Evolutionary conservation across 176 grass and related monocot species (phyloP).

Genomic region (Hordeum vulgare): MorexV3_pseudomolecules_assembly NC_058523.1:274676659-274677158

Average conservation of each 20-base stretch:
- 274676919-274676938: not conserved
- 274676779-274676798: not conserved
- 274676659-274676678: conserved; percentile 39
- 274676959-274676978: not conserved
- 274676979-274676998: not conserved
- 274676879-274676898: not conserved
- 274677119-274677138: conserved; percentile 23
- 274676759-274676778: not conserved
- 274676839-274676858: not conserved
- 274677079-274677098: conserved; percentile 20
- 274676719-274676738: too few species aligned
- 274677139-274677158: conserved; percentile 21
- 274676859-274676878: not conserved
- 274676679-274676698: conserved; percentile 12
- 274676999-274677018: conserved; percentile 25
- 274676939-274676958: not conserved
- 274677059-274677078: conserved; percentile 16
- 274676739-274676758: too few species aligned
- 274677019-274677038: conserved; percentile 28
- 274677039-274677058: not conserved
- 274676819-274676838: not conserved
- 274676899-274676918: not conserved
- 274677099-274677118: not conserved
- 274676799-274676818: not conserved
- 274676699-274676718: not conserved